Conservation (phyloP, 768 basidiomycete species). For the Rossbeevera mucosa region DNA sequence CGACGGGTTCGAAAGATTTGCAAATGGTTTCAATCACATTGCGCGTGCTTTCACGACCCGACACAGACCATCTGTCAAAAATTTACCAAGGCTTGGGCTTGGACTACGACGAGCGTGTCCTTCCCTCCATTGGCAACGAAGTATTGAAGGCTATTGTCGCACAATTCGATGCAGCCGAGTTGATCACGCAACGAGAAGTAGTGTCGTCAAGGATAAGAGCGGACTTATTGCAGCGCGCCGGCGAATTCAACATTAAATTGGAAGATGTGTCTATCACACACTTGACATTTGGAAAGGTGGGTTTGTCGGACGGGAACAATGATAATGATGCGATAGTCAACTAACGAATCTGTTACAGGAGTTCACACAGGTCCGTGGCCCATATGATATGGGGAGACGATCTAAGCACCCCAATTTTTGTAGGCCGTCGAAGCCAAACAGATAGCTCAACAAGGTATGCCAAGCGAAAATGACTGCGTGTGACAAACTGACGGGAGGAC, state of each 20-base stretch:
- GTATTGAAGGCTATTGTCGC: conserved; percentile 97
- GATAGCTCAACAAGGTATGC: conserved; percentile 93
- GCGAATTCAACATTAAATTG: conserved; percentile 91
- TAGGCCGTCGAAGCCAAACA: conserved; percentile 99
- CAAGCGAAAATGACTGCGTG: background rate
- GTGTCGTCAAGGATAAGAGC: conserved; percentile 91
- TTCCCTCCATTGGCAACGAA: conserved; percentile 97
- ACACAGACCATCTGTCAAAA: conserved; percentile 79
- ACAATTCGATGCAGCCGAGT: conserved; percentile 94
- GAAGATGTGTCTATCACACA: conserved; percentile 98
- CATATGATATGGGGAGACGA: background rate
- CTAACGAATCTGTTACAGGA: conserved; percentile 46
- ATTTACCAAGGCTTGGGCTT: conserved; percentile 94
- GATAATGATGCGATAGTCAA: background rate
- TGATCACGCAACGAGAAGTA: conserved; percentile 97
- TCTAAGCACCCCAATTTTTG: background rate
- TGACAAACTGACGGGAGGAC: conserved; percentile 14
- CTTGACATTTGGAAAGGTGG: conserved; percentile 80
- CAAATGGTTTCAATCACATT: conserved; percentile 98
- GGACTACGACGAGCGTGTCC: conserved; percentile 97
- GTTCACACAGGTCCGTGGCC: conserved; percentile 61
- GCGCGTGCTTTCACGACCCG: conserved; percentile 91
- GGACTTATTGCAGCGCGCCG: conserved; percentile 88
- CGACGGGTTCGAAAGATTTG: conserved; percentile 96
- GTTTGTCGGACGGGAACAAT: conserved; percentile 10